Base-by-base conservation (phyloP, 768 basidiomycete genomes). In the Tubosaeta sp. region DNA sequence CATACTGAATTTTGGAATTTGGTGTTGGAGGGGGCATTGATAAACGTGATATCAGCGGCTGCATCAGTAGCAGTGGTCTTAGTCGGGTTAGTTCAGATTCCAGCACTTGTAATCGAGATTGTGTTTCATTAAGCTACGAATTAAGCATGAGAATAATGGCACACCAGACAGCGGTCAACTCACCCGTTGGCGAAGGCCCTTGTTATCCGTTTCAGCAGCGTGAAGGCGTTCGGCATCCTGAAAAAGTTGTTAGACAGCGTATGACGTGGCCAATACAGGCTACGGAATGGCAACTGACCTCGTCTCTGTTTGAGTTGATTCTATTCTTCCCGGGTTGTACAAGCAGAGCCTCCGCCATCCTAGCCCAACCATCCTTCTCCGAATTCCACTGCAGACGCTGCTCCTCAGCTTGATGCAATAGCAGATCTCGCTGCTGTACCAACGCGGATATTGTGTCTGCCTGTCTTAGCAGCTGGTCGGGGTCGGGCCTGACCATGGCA, bases 11-110 rank as follows among this genome's bases (percentile, higher is more conserved):
- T 42, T 54, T 68, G 18, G 57, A 41, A 46, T 60, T 67, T 2
- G 60, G 55, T 1, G 59, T 69, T 4, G 58, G 60, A 52, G 57
- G 55, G 34, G 48, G 46, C 18, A 59, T 34, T 1, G 58, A 52
- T 22, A 59, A 39, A 53, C 46, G 53, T 35, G 68, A 54, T 35
- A 71, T 57, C 19, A 68, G 71, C 18, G 84, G 80, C 43, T 84
- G 81, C 76, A 87, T 80, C 13, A 87, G 69, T 40, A 90, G 73
- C 31, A 88, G 66, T 0, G 88, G 88, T 42, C 81, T 80, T 29
- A 90, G 75, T 54, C 80, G 79, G 3, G 71, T 65, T 8, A 90
- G 71, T 61, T 90, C 87, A 11, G 74, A 60, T 68, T 90, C 87
- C 0, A 90, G 74, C 2, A 71, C 55, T 22, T 74, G 66, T 11